Evolutionary conservation across 2,329 filamentous ascomycete genomes (phyloP), one percentile per base, ranked within the genome.

Genomic region (Paradendryphiella salina): DNA sequence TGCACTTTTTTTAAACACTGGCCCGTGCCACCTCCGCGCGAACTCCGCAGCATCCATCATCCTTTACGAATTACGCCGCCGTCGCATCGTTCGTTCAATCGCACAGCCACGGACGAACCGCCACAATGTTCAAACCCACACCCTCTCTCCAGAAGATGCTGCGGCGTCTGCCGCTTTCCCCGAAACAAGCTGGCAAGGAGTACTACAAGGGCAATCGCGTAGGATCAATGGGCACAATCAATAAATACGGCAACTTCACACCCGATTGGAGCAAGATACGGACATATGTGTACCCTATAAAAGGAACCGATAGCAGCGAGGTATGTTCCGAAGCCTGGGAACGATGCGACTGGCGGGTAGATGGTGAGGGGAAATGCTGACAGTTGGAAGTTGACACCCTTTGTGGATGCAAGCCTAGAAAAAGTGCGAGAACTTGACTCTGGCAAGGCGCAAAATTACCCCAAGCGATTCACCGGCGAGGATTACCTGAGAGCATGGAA

Each of bases 161-260:
- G 67, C 83, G 86, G 75, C 90, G 93, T 69, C 79, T 92, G 52
- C 81, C 82, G 45, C 83, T 99, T 68, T 96, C 90, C 10, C 96
- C 93, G 62, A 99, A 99, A 77, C 87, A 94, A 75, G 87, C 93
- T 72, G 89, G 88, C 73, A 90, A 90, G 71, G 93, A 92, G 63
- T 99, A 87, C 84, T 99, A 99, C 85, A 97, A 97, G 81, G 94
- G 94, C 71, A 96, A 88, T 66, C 82, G 92, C 38, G 87, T 90
- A 0, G 94, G 94, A 1, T 85, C 88, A 34, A 91, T 95, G 85
- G 94, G 94, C 73, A 77, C 80, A 11, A 90, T 95, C 76, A 92
- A 89, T 46, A 88, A 89, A 72, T 84, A 85, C 71, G 94, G 93
- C 74, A 86, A 86, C 42, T 99, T 94, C 75, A 73, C 85, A 38